Evolutionary conservation across 768 basidiomycete genomes (phyloP).

Genomic region (Tylopilus subfusipes): DNA sequence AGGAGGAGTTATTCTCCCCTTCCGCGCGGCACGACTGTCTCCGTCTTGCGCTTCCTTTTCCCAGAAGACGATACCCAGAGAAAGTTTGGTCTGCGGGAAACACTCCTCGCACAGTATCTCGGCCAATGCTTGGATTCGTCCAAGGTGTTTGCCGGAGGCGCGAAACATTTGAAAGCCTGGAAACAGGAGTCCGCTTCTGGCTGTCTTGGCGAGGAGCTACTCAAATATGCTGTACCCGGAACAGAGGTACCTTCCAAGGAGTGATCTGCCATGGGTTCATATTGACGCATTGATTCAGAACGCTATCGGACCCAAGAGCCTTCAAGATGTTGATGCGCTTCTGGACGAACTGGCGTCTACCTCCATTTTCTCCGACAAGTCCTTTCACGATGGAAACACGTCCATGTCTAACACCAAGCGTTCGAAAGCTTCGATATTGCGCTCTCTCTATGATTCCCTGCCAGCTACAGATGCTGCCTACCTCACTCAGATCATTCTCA

Average conservation of each 20-base stretch:
- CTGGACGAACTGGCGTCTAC: constrained; percentile 72
- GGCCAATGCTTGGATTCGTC: constrained; percentile 45
- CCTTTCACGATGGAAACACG: constrained; percentile 37
- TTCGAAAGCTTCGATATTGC: constrained; percentile 39
- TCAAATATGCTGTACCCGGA: constrained; percentile 37
- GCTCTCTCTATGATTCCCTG: constrained; percentile 55
- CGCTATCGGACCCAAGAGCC: constrained; percentile 32
- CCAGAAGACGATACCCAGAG: constrained; percentile 74
- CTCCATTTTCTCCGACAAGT: constrained; percentile 55
- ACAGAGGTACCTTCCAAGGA: constrained; percentile 27
- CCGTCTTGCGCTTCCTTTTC: constrained; percentile 74
- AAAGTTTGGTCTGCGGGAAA: constrained; percentile 73
- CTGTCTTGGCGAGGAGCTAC: constrained; percentile 69
- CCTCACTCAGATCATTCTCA: constrained; percentile 84
- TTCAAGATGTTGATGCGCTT: constrained; percentile 55
- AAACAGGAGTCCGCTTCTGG: constrained; percentile 45
- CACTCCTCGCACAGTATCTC: constrained; percentile 50
- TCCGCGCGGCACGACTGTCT: constrained; percentile 50
- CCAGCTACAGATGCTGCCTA: constrained; percentile 62
- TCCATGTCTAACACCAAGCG: constrained; percentile 31
- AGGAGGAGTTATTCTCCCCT: constrained; percentile 44
- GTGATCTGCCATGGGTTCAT: not conserved
- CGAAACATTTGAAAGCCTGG: constrained; percentile 37
- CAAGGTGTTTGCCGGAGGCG: constrained; percentile 23
- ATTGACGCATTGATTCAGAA: constrained; percentile 17